phyloP scores from a whole-genome alignment of 495 filamentous ascomycete species.

The Neurospora sp. region DNA sequence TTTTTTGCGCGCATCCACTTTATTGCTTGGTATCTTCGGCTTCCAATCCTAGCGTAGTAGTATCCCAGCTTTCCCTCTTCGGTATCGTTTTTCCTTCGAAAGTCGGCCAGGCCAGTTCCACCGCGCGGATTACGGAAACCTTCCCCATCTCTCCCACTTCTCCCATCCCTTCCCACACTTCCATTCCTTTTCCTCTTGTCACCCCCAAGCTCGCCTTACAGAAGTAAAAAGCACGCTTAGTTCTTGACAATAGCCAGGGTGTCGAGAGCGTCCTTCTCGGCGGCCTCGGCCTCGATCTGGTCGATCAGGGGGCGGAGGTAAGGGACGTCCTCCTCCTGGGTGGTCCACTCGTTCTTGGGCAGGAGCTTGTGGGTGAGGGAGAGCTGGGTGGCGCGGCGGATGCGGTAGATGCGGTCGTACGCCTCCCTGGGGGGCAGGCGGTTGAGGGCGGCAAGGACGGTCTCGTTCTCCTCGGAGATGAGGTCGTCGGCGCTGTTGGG shows the following conservation, averaged over 20 bases:
- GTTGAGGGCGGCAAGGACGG: conserved; percentile 75
- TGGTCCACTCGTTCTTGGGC: conserved; percentile 70
- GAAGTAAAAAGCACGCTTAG: too few species aligned
- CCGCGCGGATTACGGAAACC: background rate
- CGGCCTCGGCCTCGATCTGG: conserved; percentile 54
- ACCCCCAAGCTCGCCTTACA: too few species aligned
- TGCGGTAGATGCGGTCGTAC: conserved; percentile 95
- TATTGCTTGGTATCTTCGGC: background rate
- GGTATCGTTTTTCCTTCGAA: background rate
- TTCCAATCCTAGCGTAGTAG: background rate
- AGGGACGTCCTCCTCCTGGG: conserved; percentile 30
- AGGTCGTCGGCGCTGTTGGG: conserved; percentile 74
- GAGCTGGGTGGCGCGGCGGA: conserved; percentile 91
- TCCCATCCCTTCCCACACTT: too few species aligned
- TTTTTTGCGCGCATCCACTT: background rate
- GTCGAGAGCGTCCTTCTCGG: conserved; percentile 77
- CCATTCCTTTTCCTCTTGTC: too few species aligned
- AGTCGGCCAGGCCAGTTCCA: background rate
- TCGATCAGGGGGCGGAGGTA: conserved; percentile 25
- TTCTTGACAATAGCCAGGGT: conserved; percentile 57
- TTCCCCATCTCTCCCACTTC: background rate
- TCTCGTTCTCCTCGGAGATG: conserved; percentile 80
- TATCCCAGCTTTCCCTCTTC: background rate
- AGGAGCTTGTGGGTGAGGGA: conserved; percentile 62
- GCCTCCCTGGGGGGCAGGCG: conserved; percentile 80